These are phyloP conservation scores for Stephania japonica DNA, from an alignment of 164 flowering plant genomes.

Conservation along the genomic window DNA sequence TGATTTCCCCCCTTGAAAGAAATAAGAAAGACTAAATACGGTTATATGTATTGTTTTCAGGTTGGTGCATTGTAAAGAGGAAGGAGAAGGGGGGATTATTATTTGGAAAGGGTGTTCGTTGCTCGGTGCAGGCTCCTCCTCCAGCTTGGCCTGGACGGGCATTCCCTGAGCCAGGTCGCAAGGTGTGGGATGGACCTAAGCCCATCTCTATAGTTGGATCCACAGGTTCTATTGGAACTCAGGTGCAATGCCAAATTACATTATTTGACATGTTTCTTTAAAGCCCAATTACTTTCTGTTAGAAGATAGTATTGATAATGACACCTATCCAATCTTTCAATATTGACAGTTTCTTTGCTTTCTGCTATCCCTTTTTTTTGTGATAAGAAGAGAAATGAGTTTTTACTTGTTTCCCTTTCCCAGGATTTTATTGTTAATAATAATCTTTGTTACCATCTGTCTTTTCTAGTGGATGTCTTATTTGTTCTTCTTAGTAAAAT, in stretches of 20 bases:
- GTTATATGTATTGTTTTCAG: constrained; percentile 21
- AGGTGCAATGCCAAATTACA: constrained; percentile 38
- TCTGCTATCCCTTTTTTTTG: neutral
- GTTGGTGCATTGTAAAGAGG: constrained; percentile 44
- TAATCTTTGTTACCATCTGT: neutral
- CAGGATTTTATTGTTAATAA: neutral
- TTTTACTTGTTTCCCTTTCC: neutral
- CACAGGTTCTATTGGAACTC: constrained; percentile 98
- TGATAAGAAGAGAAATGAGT: neutral
- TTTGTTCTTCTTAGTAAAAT: neutral
- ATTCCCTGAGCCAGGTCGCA: constrained; percentile 41
- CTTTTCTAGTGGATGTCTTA: too few species aligned
- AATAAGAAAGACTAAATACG: neutral
- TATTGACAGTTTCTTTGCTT: neutral
- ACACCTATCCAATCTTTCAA: neutral
- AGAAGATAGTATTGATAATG: neutral
- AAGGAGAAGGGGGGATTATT: constrained; percentile 33
- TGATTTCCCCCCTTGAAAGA: too few species aligned
- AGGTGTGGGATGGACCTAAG: constrained; percentile 85
- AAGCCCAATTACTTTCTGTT: neutral
- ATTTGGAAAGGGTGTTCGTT: constrained; percentile 40
- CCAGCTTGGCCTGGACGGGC: constrained; percentile 99
- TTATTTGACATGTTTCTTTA: neutral
- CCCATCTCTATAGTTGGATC: constrained; percentile 94
- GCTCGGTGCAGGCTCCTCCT: constrained; percentile 61